A percentile compares a stretch with the other conserved stretches of the same genome.
These are phyloP conservation scores for Glycine soja DNA, from an alignment of 306 rosid species.

Conservation along the genomic window DNA sequence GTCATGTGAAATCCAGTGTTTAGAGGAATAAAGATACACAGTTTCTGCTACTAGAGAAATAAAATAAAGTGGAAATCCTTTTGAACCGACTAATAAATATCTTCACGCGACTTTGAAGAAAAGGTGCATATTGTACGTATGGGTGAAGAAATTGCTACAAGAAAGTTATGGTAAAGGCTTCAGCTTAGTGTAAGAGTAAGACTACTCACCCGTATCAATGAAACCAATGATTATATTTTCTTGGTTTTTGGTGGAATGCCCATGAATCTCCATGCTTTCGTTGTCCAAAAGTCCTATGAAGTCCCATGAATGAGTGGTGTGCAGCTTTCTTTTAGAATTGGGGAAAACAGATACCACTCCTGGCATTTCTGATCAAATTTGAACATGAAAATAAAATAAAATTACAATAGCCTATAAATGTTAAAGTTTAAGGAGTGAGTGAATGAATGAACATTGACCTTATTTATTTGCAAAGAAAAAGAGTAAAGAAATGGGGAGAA, in stretches of 20 bases:
- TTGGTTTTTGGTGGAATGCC: slow-evolving; percentile 67
- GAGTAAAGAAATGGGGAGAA: not conserved
- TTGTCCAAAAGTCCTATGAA: slow-evolving; percentile 76
- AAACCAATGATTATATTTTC: slow-evolving; percentile 71
- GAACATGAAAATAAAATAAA: slow-evolving; percentile 4
- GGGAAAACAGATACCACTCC: slow-evolving; percentile 85
- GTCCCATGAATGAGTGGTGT: slow-evolving; percentile 88
- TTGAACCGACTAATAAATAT: slow-evolving; percentile 42
- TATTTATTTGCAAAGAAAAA: not conserved
- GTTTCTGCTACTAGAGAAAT: slow-evolving; percentile 38
- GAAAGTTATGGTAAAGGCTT: slow-evolving; percentile 38
- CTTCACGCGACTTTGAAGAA: slow-evolving; percentile 34
- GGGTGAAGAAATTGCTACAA: slow-evolving; percentile 29
- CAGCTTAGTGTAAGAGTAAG: slow-evolving; percentile 22
- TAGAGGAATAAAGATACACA: slow-evolving; percentile 25
- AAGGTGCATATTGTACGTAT: slow-evolving; percentile 33
- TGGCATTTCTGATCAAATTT: slow-evolving; percentile 65
- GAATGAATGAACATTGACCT: not conserved
- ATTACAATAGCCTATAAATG: slow-evolving; percentile 25
- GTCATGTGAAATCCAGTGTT: slow-evolving; percentile 20
- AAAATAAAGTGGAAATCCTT: slow-evolving; percentile 39
- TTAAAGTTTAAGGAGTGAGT: not conserved
- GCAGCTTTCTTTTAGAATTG: slow-evolving; percentile 68
- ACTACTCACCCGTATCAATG: slow-evolving; percentile 73
- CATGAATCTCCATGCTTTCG: slow-evolving; percentile 61